These are phyloP conservation scores for Pichiaceae sp. DNA, from an alignment of 1,139 yeast genomes.

Conservation along the genomic window DNA sequence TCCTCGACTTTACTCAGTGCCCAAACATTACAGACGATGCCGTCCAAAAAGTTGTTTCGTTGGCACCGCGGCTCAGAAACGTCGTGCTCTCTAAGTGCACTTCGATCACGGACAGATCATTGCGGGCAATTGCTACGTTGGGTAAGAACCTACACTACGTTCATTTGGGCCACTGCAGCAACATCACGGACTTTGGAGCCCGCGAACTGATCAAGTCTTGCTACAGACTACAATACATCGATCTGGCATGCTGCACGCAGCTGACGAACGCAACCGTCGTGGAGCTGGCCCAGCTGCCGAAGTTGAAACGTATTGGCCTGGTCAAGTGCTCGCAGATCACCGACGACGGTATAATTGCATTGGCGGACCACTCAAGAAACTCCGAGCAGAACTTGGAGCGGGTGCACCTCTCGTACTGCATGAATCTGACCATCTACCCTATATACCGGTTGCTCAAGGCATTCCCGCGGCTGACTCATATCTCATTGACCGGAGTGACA, in stretches of 20 bases:
- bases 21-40: constrained; percentile 72
- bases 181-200: constrained; percentile 86
- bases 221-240: constrained; percentile 83
- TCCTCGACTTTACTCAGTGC: constrained; percentile 83
- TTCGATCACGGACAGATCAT: constrained; percentile 76
- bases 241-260: constrained; percentile 89
- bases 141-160: constrained; percentile 83
- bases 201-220: constrained; percentile 68
- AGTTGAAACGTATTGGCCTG: constrained; percentile 82
- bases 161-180: constrained; percentile 90
- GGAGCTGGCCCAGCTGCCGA: constrained; percentile 71
- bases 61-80: constrained; percentile 82
- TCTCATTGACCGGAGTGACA: constrained; percentile 81
- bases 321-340: constrained; percentile 88
- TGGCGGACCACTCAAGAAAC: constrained; percentile 71
- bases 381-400: constrained; percentile 75
- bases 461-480: constrained; percentile 83
- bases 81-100: constrained; percentile 86
- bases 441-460: constrained; percentile 65
- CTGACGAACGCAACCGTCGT: constrained; percentile 77
- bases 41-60: constrained; percentile 59
- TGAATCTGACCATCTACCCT: constrained; percentile 65
- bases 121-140: constrained; percentile 61
- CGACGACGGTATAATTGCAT: constrained; percentile 74
- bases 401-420: constrained; percentile 88